Percentiles rank a stretch among this genome's conserved stretches.
These are phyloP conservation scores for Colletotrichum ledebouriae DNA, from an alignment of 2,329 filamentous ascomycete species.

Conservation along the genomic window DNA sequence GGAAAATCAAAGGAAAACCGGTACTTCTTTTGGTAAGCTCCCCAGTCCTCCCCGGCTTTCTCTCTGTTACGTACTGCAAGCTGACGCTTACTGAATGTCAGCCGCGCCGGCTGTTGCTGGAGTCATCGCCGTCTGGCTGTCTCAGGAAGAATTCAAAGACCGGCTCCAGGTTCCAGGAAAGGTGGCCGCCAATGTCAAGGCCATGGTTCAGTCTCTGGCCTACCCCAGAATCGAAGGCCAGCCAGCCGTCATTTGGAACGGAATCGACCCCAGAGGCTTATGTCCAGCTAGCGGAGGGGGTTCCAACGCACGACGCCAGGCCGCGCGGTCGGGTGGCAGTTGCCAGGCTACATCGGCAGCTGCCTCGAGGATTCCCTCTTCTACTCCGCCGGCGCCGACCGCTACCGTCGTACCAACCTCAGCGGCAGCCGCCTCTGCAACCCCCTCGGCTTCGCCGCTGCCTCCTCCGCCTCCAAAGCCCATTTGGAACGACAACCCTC, in stretches of 20 bases:
- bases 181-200: conserved; percentile 28
- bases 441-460: neutral
- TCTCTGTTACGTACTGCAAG: neutral
- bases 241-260: conserved; percentile 29
- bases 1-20: too few relatives aligned
- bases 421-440: neutral
- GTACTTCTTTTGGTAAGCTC: conserved; percentile 24
- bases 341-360: conserved; percentile 20
- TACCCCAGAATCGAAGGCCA: conserved; percentile 9
- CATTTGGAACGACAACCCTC: neutral
- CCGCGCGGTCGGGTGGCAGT: neutral
- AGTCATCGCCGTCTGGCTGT: conserved; percentile 35
- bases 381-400: neutral
- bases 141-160: neutral
- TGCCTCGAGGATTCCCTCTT: conserved; percentile 4
- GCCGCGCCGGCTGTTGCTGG: conserved; percentile 21
- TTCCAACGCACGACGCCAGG: conserved; percentile 6
- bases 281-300: neutral
- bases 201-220: conserved; percentile 18
- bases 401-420: neutral
- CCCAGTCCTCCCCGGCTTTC: neutral
- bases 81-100: neutral
- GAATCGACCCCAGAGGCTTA: conserved; percentile 18
- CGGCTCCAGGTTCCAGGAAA: conserved; percentile 16
- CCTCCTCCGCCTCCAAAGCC: conserved; percentile 13